Evolutionary conservation across 2,329 filamentous ascomycete genomes (phyloP).

Genomic region (Aspergillus felis): DNA sequence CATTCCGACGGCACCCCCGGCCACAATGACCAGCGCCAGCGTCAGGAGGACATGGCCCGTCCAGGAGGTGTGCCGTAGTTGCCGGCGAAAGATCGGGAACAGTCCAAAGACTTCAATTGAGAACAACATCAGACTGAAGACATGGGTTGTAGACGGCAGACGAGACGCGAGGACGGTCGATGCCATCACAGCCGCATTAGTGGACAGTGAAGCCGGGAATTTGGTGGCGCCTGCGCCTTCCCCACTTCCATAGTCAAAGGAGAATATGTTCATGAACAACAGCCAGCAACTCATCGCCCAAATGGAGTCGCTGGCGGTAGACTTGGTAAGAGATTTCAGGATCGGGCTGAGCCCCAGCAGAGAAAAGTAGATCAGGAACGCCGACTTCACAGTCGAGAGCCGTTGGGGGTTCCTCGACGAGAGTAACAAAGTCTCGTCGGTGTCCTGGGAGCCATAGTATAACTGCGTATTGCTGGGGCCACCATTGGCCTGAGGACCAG

Average conservation of each 20-base stretch:
- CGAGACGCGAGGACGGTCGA: slow-evolving; percentile 89
- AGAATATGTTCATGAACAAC: slow-evolving; percentile 92
- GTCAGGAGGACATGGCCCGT: slow-evolving; percentile 75
- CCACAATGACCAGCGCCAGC: slow-evolving; percentile 69
- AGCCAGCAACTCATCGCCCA: slow-evolving; percentile 96
- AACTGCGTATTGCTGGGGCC: slow-evolving; percentile 18
- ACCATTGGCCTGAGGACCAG: slow-evolving; percentile 16
- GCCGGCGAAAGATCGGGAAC: slow-evolving; percentile 94
- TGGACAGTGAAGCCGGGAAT: slow-evolving; percentile 67
- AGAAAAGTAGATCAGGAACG: slow-evolving; percentile 86
- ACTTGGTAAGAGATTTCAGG: slow-evolving; percentile 90
- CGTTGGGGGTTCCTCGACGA: slow-evolving; percentile 58
- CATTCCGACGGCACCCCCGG: slow-evolving; percentile 71
- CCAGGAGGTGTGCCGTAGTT: slow-evolving; percentile 78
- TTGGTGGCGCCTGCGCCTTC: slow-evolving; percentile 42
- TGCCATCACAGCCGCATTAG: slow-evolving; percentile 94
- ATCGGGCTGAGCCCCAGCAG: slow-evolving; percentile 90
- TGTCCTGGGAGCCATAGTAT: slow-evolving; percentile 18
- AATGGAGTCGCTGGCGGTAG: slow-evolving; percentile 89
- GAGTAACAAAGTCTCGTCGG: slow-evolving; percentile 31
- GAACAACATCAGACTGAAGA: slow-evolving; percentile 93
- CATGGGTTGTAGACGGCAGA: slow-evolving; percentile 83
- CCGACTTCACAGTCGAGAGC: slow-evolving; percentile 83
- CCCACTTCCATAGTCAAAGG: slow-evolving; percentile 85
- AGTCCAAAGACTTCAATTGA: slow-evolving; percentile 95